Base-by-base conservation (phyloP, 179 eudicot genomes). In the Dionaea muscipula region DNA sequence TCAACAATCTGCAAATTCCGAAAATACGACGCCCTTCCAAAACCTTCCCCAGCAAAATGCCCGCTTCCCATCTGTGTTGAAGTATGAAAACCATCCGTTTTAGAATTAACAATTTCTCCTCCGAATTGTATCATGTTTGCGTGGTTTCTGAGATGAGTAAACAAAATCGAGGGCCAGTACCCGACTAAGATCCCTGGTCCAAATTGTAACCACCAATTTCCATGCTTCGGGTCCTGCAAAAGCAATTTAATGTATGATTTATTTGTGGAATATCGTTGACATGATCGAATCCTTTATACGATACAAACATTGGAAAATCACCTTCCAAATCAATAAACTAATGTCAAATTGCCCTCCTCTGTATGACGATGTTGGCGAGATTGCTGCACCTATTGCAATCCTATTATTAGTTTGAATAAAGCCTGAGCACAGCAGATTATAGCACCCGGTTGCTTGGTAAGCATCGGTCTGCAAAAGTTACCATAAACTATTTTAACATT, bases 51-150 rank as follows among this genome's bases (percentile, higher is more conserved):
- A 0, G 85, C 53, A 49, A 79, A 82, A 71, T 82, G 89, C 5
- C 89, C 89, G 38, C 89, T 82, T 17, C 89, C 89, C 89, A 82
- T 82, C 64, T 82, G 78, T 23, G 85, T 79, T 0, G 81, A 45
- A 0, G 83, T 79, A 63, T 82, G 89, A 18, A 60, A 66, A 5
- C 81, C 82, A 0, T 71, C 63, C 27, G 68, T 16, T 26, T 75
- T 69, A 4, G 73, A 62, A 50, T 82, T 72, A 7, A 79, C 85
- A 20, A 73, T 61, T 64, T 82, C 89, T 1, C 89, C 89, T 22
- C 89, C 89, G 57, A 79, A 79, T 63, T 82, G 85, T 2, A 82
- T 65, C 89, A 82, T 82, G 54, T 70, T 77, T 45, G 89, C 85
- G 24, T 72, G 75, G 21, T 67, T 68, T 2, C 75, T 61, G 54